These are phyloP conservation scores for Corymbia calophylla DNA, from an alignment of 441 rosid genomes.

Conservation along the genomic window DNA sequence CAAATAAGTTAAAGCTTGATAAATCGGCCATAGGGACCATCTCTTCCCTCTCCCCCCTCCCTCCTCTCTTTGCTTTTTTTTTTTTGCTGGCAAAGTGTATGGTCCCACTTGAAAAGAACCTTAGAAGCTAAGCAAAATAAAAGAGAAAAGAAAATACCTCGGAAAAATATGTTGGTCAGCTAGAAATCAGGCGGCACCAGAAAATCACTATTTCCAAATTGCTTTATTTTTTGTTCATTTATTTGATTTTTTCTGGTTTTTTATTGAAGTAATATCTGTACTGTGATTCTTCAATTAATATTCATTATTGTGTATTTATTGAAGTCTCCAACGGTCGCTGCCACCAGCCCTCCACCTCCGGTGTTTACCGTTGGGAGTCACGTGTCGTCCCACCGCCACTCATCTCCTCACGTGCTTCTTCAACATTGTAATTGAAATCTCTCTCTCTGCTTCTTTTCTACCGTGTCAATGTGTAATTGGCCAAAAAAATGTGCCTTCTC, in stretches of 20 bases:
- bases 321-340: background rate
- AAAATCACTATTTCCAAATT: background rate
- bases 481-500: background rate
- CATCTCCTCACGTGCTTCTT: background rate
- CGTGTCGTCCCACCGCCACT: background rate
- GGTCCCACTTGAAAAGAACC: background rate
- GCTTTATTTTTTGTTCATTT: background rate
- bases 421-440: background rate
- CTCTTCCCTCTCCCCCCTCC: background rate
- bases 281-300: background rate
- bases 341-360: background rate
- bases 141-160: background rate
- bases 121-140: background rate
- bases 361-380: background rate
- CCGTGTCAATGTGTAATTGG: background rate
- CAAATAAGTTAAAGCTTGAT: background rate
- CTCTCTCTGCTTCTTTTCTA: background rate
- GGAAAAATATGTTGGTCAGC: background rate
- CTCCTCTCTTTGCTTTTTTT: rapidly evolving
- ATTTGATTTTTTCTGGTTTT: background rate
- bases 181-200: background rate
- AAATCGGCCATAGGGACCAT: background rate
- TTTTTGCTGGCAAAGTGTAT: background rate
- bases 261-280: background rate
- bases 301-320: too few relatives aligned